Percentiles rank a stretch among this genome's conserved stretches.
Evolutionary conservation across 1,284 basidiomycete species (phyloP).

Genomic region (Sporisorium scitamineum): DNA sequence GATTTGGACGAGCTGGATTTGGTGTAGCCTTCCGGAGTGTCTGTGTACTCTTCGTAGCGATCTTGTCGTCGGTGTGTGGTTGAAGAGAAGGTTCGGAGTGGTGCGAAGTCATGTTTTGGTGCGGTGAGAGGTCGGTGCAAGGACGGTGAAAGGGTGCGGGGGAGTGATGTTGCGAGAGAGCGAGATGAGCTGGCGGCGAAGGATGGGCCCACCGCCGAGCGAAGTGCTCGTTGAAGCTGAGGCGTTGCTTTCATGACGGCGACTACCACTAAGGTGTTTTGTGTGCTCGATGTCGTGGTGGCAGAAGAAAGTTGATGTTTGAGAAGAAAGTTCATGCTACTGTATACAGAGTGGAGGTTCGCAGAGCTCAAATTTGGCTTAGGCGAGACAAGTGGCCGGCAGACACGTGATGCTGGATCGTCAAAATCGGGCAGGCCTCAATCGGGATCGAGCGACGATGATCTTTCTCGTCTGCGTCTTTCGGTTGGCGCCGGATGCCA

Average conservation of each 20-base stretch:
- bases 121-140: not conserved
- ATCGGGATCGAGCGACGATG: not conserved
- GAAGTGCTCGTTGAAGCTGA: conserved; percentile 14
- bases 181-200: conserved; percentile 19
- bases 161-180: not conserved
- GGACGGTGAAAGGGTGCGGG: not conserved
- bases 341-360: not conserved
- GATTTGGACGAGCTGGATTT: conserved; percentile 18
- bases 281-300: not conserved
- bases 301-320: not conserved
- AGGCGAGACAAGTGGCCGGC: not conserved
- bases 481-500: not conserved
- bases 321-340: not conserved
- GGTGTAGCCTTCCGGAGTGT: conserved; percentile 37
- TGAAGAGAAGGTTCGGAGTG: conserved; percentile 11
- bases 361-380: not conserved
- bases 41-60: conserved; percentile 20
- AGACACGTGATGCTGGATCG: not conserved
- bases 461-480: not conserved
- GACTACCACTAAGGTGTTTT: not conserved
- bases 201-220: not conserved
- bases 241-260: conserved; percentile 18
- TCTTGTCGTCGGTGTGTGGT: conserved; percentile 2
- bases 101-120: not conserved
- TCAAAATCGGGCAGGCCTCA: not conserved